Conservation (phyloP, 768 basidiomycete genomes). For the Lepiota brunneoincarnata region DNA sequence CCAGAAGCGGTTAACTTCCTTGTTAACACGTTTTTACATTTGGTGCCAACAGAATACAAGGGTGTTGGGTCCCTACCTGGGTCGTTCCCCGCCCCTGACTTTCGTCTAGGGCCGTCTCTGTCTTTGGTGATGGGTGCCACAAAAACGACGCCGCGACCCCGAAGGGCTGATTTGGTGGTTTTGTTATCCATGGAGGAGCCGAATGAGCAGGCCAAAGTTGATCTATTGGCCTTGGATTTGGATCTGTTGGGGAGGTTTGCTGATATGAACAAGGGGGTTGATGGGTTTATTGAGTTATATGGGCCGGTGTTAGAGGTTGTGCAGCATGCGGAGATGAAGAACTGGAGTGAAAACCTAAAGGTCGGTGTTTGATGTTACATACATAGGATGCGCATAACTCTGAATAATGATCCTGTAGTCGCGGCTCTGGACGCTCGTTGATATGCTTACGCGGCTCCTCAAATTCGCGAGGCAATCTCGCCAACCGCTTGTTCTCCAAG, state of each 20-base stretch:
- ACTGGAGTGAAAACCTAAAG: conserved; percentile 50
- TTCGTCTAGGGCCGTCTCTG: conserved; percentile 45
- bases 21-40: conserved; percentile 63
- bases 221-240: conserved; percentile 63
- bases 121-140: conserved; percentile 40
- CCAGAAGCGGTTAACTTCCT: conserved; percentile 90
- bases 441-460: conserved; percentile 58
- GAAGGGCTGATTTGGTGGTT: conserved; percentile 44
- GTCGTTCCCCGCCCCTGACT: conserved; percentile 70
- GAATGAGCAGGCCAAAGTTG: conserved; percentile 67
- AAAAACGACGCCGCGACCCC: conserved; percentile 34
- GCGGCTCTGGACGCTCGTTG: conserved; percentile 25
- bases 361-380: conserved; percentile 33
- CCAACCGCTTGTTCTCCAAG: conserved; percentile 78
- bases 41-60: conserved; percentile 62
- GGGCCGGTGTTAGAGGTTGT: conserved; percentile 63
- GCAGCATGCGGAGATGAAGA: conserved; percentile 42
- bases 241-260: conserved; percentile 66
- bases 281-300: conserved; percentile 85
- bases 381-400: not conserved
- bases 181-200: conserved; percentile 35
- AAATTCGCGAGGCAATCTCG: conserved; percentile 74
- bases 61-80: conserved; percentile 55
- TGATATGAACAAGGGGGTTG: conserved; percentile 72
- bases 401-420: not conserved